Conservation (phyloP, 1,139 yeast genomes). For the Debaryomyces singareniensis region DNA sequence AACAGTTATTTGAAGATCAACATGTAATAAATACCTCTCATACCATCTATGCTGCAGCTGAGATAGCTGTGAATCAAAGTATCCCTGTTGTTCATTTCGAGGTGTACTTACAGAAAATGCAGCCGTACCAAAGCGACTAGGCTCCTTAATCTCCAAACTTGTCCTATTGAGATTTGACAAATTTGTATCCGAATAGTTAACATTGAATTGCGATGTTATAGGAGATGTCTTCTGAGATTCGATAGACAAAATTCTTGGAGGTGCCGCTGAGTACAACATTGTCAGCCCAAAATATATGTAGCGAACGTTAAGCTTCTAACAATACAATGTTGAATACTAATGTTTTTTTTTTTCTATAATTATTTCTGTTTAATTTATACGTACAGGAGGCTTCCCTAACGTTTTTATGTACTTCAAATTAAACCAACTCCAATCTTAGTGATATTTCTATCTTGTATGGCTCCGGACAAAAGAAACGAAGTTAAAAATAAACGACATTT, state of each 20-base stretch:
- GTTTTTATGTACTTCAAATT: too few species aligned
- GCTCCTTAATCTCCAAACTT: background rate
- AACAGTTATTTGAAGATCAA: slow-evolving; percentile 22
- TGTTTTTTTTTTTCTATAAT: too few species aligned
- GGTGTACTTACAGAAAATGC: slow-evolving; percentile 22
- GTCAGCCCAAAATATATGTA: too few species aligned
- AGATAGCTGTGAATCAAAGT: background rate
- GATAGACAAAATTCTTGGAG: background rate
- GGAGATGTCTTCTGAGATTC: background rate
- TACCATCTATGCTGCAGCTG: background rate
- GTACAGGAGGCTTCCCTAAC: too few species aligned
- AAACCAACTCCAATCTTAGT: too few species aligned
- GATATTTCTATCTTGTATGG: too few species aligned
- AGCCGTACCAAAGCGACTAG: background rate
- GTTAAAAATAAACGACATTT: too few species aligned
- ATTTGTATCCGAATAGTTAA: slow-evolving; percentile 26
- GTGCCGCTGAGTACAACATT: too few species aligned
- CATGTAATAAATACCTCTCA: slow-evolving; percentile 18
- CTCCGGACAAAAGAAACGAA: too few species aligned
- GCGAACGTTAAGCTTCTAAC: too few species aligned
- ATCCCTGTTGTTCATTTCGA: slow-evolving; percentile 6
- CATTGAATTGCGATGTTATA: slow-evolving; percentile 15
- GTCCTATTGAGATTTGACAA: slow-evolving; percentile 11
- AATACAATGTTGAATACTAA: too few species aligned
- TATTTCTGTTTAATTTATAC: too few species aligned